phyloP scores from a whole-genome alignment of 2,329 filamentous ascomycete species.

The Cladosporium halotolerans region DNA sequence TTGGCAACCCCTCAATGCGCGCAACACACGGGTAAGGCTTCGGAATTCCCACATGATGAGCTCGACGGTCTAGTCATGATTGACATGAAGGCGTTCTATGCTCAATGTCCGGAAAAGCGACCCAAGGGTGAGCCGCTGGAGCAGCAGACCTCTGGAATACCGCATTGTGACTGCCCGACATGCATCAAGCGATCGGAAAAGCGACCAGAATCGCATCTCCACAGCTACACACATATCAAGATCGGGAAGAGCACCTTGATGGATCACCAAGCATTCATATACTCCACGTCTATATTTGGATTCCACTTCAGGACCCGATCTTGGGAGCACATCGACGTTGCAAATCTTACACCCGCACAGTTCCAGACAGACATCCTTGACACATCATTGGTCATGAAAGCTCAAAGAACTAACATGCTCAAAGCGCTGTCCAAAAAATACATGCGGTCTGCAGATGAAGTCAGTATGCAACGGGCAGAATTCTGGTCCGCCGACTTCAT shows the following conservation, averaged over 20 bases:
- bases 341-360: conserved; percentile 19
- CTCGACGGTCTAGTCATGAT: conserved; percentile 13
- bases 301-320: conserved; percentile 13
- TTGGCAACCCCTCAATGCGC: neutral
- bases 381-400: conserved; percentile 27
- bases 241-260: neutral
- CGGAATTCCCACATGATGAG: conserved; percentile 11
- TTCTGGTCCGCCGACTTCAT: conserved; percentile 13
- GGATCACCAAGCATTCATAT: conserved; percentile 9
- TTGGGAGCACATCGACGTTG: conserved; percentile 22
- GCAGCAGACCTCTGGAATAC: neutral
- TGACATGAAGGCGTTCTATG: conserved; percentile 11
- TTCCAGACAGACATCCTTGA: conserved; percentile 29
- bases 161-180: neutral
- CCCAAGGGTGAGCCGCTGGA: neutral
- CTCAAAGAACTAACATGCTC: conserved; percentile 19
- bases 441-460: neutral
- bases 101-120: neutral
- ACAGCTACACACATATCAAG: neutral
- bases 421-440: conserved; percentile 28
- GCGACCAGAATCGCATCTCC: neutral
- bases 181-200: neutral
- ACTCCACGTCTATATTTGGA: neutral
- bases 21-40: conserved; percentile 12
- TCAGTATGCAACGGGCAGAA: neutral